Evolutionary conservation across 495 filamentous ascomycete species (phyloP).

Genomic region (Talaromyces proteolyticus): DNA sequence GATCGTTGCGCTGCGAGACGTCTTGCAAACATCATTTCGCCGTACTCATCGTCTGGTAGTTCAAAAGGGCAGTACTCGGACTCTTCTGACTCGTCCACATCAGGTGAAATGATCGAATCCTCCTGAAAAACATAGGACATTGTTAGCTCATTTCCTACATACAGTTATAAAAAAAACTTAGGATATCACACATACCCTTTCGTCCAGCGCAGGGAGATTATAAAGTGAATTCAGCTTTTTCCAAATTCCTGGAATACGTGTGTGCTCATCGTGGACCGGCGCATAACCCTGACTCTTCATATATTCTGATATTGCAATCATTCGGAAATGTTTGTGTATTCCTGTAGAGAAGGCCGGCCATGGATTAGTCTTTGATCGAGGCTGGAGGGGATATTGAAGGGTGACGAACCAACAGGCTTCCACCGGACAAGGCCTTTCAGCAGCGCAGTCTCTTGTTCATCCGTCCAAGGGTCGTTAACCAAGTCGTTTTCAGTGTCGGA

Average conservation of each 20-base stretch:
- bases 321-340: slow-evolving; percentile 96
- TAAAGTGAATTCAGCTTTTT: slow-evolving; percentile 76
- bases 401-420: slow-evolving; percentile 80
- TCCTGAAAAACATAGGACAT: slow-evolving; percentile 30
- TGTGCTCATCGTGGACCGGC: slow-evolving; percentile 61
- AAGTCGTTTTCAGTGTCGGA: slow-evolving; percentile 32
- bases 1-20: slow-evolving; percentile 55
- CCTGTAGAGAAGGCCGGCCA: slow-evolving; percentile 49
- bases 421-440: slow-evolving; percentile 87
- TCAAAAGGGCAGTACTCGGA: slow-evolving; percentile 59
- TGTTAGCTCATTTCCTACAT: too few relatives aligned
- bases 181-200: slow-evolving; percentile 52
- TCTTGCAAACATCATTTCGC: slow-evolving; percentile 64
- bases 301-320: slow-evolving; percentile 81
- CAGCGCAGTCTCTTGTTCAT: slow-evolving; percentile 86
- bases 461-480: slow-evolving; percentile 78
- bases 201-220: slow-evolving; percentile 83
- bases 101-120: slow-evolving; percentile 49
- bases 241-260: slow-evolving; percentile 87
- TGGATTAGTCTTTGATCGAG: neutral
- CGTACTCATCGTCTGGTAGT: slow-evolving; percentile 73
- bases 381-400: neutral
- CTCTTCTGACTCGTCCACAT: slow-evolving; percentile 48
- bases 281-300: slow-evolving; percentile 84
- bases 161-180: neutral